Percentiles rank a stretch among this genome's conserved stretches.
Conservation (phyloP, 805 yeast genomes). For the Candida andamanensis region DNA sequence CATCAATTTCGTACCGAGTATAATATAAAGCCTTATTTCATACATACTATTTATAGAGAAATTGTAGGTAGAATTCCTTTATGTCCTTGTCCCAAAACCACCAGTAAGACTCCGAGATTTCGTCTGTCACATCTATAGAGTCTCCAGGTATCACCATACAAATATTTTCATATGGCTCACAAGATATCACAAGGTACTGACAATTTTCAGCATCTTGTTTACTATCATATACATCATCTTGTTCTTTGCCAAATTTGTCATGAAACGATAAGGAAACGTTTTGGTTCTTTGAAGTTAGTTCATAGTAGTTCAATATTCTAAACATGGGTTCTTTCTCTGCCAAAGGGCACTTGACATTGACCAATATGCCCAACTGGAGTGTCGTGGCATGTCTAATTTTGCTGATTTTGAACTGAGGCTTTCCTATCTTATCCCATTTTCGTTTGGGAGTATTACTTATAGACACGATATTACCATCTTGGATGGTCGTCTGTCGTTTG, state of each 20-base stretch:
- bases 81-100: slow-evolving; percentile 71
- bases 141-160: slow-evolving; percentile 71
- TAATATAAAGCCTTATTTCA: neutral
- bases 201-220: slow-evolving; percentile 23
- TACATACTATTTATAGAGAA: slow-evolving; percentile 44
- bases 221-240: slow-evolving; percentile 8
- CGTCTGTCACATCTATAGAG: slow-evolving; percentile 29
- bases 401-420: slow-evolving; percentile 64
- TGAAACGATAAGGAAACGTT: slow-evolving; percentile 25
- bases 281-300: slow-evolving; percentile 43
- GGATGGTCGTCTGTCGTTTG: slow-evolving; percentile 17
- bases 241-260: slow-evolving; percentile 9
- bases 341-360: slow-evolving; percentile 54
- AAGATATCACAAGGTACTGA: slow-evolving; percentile 77
- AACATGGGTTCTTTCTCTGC: slow-evolving; percentile 54
- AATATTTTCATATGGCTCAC: slow-evolving; percentile 84
- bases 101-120: slow-evolving; percentile 44
- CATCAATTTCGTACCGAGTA: too few species aligned
- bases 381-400: slow-evolving; percentile 63
- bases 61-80: slow-evolving; percentile 64
- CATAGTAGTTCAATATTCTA: slow-evolving; percentile 74
- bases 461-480: slow-evolving; percentile 18
- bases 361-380: slow-evolving; percentile 57
- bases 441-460: slow-evolving; percentile 41
- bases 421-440: slow-evolving; percentile 57